Evolutionary conservation across 345 rosid species (phyloP), one percentile per base, ranked within the genome.

Genomic region (Bruguiera sexangula): DNA sequence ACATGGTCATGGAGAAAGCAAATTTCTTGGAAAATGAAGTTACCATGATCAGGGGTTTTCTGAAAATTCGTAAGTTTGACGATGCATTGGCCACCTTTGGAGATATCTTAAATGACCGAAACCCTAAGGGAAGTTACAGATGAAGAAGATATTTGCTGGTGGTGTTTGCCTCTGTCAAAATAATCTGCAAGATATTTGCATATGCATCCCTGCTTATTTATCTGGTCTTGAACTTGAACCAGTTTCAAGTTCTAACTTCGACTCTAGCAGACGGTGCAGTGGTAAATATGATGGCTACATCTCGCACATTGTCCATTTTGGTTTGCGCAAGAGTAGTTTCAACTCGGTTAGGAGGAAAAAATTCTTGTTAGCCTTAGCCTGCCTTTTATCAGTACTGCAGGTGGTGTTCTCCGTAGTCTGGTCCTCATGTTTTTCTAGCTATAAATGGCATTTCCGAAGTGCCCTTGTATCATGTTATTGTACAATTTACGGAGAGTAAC

Each of bases 51-150:
- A 80, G 84, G 60, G 96, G 97, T 19, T 88, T 85, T 64, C 82
- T 91, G 75, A 87, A 83, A 70, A 87, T 86, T 48, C 78, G 84
- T 21, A 88, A 89, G 75, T 91, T 85, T 73, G 85, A 88, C 6
- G 96, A 92, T 62, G 95, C 91, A 37, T 68, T 90, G 78, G 95
- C 87, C 29, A 82, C 87, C 21, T 71, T 92, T 30, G 92, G 87
- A 4, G 83, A 82, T 22, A 69, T 85, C 66, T 68, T 93, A 73
- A 89, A 82, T 24, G 79, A 71, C 68, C 63, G 72, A 52, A 85
- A 65, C 59, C 83, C 82, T 1, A 78, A 31, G 62, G 84, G 75
- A 75, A 52, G 77, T 60, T 82, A 55, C 80, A 70, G 82, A 81
- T 76, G 80, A 69, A 70, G 79, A 78, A 70, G 75, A 78, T 43